These are phyloP conservation scores for Alternaria triticimaculans DNA, from an alignment of 2,329 filamentous ascomycete genomes.

Conservation along the genomic window DNA sequence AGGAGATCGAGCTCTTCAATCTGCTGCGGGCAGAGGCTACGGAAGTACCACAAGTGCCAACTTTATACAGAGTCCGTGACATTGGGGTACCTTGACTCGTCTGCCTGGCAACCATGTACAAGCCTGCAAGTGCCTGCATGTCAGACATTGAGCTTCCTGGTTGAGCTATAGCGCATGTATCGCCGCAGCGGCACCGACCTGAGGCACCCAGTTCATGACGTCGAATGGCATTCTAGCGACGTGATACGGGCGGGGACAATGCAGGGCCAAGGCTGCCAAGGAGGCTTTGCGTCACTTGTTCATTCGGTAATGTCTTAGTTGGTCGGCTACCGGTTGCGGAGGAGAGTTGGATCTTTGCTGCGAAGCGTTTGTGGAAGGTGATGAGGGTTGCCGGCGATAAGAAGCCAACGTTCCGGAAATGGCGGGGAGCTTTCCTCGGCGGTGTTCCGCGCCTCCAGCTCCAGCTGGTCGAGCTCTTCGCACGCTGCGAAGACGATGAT, in stretches of 20 bases:
- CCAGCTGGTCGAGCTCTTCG: not conserved
- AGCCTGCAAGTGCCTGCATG: not conserved
- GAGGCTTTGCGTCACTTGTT: slow-evolving; percentile 11
- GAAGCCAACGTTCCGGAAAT: not conserved
- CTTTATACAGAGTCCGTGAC: not conserved
- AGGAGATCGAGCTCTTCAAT: not conserved
- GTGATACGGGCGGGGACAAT: slow-evolving; percentile 22
- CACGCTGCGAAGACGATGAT: not conserved
- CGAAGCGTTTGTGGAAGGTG: slow-evolving; percentile 11
- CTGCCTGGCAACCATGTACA: not conserved
- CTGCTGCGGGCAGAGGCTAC: not conserved
- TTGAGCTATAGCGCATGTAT: slow-evolving; percentile 24
- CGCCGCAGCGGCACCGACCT: slow-evolving; percentile 15
- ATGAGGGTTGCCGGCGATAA: slow-evolving; percentile 2
- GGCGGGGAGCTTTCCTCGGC: not conserved
- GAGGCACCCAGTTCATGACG: slow-evolving; percentile 24
- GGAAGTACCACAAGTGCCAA: not conserved
- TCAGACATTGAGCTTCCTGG: slow-evolving; percentile 31
- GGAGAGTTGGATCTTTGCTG: not conserved
- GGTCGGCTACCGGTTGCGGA: not conserved
- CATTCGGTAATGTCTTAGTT: slow-evolving; percentile 1
- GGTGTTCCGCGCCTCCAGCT: too few species aligned
- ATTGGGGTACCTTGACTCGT: not conserved
- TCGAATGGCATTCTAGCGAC: slow-evolving; percentile 11
- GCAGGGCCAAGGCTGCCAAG: slow-evolving; percentile 32